These are phyloP conservation scores for Mollisia scopiformis DNA, from an alignment of 2,329 filamentous ascomycete genomes.

Conservation along the genomic window DNA sequence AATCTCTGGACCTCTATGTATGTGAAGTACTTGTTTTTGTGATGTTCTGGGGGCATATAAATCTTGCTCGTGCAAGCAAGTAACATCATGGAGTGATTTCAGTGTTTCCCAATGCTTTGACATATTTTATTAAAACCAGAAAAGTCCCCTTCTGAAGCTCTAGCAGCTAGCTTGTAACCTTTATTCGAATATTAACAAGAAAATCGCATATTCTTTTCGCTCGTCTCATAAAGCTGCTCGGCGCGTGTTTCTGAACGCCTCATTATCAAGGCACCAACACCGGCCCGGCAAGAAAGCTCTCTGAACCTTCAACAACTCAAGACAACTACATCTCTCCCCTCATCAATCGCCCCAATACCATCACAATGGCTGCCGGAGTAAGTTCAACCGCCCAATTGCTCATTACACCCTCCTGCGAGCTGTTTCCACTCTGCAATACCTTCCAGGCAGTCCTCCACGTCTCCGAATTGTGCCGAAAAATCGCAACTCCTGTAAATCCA, in stretches of 20 bases:
- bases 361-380: conserved; percentile 70
- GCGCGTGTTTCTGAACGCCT: too few relatives aligned
- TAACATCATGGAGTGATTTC: too few relatives aligned
- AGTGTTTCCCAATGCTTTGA: too few relatives aligned
- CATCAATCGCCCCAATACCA: conserved; percentile 50
- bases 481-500: conserved; percentile 16
- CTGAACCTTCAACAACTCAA: conserved; percentile 31
- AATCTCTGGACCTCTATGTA: conserved; percentile 17
- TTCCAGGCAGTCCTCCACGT: conserved; percentile 1
- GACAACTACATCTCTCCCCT: conserved; percentile 51
- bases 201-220: too few relatives aligned
- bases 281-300: conserved; percentile 9
- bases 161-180: too few relatives aligned
- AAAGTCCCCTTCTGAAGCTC: too few relatives aligned
- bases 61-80: too few relatives aligned
- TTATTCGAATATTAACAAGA: too few relatives aligned
- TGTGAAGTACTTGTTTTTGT: neutral
- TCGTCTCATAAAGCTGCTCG: too few relatives aligned
- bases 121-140: too few relatives aligned
- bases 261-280: neutral
- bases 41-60: neutral
- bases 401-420: conserved; percentile 6
- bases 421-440: neutral
- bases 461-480: conserved; percentile 25
- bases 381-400: conserved; percentile 45